phyloP scores from a whole-genome alignment of 805 yeast species.

The Lachancea sp. region DNA sequence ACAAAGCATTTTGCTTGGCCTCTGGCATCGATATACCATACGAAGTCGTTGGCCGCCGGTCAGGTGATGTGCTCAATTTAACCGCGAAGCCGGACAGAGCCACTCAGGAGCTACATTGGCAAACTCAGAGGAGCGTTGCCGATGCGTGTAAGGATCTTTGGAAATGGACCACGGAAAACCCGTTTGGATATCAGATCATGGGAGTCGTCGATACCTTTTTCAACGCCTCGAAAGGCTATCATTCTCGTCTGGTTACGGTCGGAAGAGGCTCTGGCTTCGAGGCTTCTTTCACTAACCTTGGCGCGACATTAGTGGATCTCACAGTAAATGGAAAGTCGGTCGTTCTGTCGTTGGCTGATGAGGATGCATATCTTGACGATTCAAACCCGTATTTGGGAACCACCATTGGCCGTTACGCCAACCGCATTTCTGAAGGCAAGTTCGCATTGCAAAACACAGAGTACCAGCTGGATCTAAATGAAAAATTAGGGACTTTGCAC shows the following conservation, averaged over 20 bases:
- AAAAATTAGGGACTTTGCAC: slow-evolving; percentile 42
- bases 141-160: slow-evolving; percentile 68
- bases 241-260: slow-evolving; percentile 26
- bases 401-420: slow-evolving; percentile 60
- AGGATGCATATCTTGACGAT: slow-evolving; percentile 25
- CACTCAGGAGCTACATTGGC: slow-evolving; percentile 58
- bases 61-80: slow-evolving; percentile 70
- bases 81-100: slow-evolving; percentile 70
- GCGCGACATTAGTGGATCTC: slow-evolving; percentile 45
- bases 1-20: slow-evolving; percentile 56
- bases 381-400: slow-evolving; percentile 54
- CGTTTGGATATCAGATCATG: slow-evolving; percentile 46
- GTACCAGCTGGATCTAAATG: slow-evolving; percentile 40
- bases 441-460: slow-evolving; percentile 37
- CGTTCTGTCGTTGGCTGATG: slow-evolving; percentile 37
- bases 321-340: slow-evolving; percentile 36
- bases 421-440: slow-evolving; percentile 45
- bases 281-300: slow-evolving; percentile 43
- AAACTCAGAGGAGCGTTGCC: slow-evolving; percentile 47
- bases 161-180: slow-evolving; percentile 70
- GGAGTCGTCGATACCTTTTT: slow-evolving; percentile 22
- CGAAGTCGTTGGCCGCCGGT: slow-evolving; percentile 60
- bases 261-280: slow-evolving; percentile 31
- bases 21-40: slow-evolving; percentile 59
- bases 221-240: slow-evolving; percentile 18